A percentile compares a stretch with the other conserved stretches of the same genome.
Conservation (phyloP, 1,284 basidiomycete genomes). For the Cutaneotrichosporon sp. region DNA sequence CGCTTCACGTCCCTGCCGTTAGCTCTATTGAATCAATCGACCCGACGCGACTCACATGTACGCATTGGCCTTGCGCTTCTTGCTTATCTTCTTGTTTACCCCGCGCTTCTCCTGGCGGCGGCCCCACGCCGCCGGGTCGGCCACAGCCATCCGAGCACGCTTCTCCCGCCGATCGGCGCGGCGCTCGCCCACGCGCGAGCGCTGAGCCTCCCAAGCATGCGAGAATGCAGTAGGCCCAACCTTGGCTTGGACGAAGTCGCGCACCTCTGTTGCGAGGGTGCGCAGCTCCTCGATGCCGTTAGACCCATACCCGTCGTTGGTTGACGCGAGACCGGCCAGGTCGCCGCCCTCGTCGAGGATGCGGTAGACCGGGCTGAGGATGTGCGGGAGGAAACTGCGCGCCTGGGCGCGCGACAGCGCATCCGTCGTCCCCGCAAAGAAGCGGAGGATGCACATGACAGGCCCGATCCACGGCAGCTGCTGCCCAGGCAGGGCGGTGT, state of each 20-base stretch:
- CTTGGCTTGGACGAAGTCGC: slow-evolving; percentile 79
- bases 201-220: slow-evolving; percentile 68
- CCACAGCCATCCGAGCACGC: slow-evolving; percentile 23
- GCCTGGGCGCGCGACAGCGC: slow-evolving; percentile 59
- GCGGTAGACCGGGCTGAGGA: slow-evolving; percentile 80
- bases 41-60: too few species aligned
- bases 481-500: slow-evolving; percentile 34
- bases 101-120: slow-evolving; percentile 69
- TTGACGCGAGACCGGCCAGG: slow-evolving; percentile 59
- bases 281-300: slow-evolving; percentile 64
- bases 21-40: too few species aligned
- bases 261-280: slow-evolving; percentile 73
- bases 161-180: slow-evolving; percentile 65
- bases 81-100: slow-evolving; percentile 74
- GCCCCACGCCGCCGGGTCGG: slow-evolving; percentile 50
- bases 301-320: neutral
- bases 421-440: slow-evolving; percentile 86
- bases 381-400: slow-evolving; percentile 70
- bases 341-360: slow-evolving; percentile 71
- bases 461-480: slow-evolving; percentile 70
- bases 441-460: slow-evolving; percentile 74
- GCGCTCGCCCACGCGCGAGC: slow-evolving; percentile 64
- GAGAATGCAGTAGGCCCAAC: slow-evolving; percentile 81
- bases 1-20: slow-evolving; percentile 10
- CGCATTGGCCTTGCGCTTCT: slow-evolving; percentile 62